phyloP scores from a whole-genome alignment of 352 stramenopile genomes.

The Globisporangium nagaii region DNA sequence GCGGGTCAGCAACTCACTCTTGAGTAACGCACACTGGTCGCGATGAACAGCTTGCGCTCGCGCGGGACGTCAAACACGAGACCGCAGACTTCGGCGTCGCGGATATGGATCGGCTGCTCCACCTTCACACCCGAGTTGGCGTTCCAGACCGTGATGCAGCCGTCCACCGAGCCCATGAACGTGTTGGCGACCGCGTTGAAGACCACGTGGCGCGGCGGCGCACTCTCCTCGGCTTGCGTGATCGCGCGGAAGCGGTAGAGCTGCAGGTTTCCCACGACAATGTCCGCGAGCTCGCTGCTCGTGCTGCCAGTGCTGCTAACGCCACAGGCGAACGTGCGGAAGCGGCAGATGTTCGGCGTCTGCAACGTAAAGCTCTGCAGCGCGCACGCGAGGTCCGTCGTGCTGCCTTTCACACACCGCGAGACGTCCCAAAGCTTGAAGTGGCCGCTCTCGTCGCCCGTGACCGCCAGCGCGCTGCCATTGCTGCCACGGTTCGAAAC shows the following conservation, averaged over 20 bases:
- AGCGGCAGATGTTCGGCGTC: slow-evolving; percentile 36
- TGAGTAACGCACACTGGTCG: slow-evolving; percentile 44
- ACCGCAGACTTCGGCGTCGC: slow-evolving; percentile 48
- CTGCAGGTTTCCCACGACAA: slow-evolving; percentile 47
- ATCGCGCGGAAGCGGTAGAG: slow-evolving; percentile 49
- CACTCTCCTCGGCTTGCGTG: slow-evolving; percentile 24
- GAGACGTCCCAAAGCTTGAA: slow-evolving; percentile 81
- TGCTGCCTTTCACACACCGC: slow-evolving; percentile 34
- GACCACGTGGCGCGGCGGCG: slow-evolving; percentile 34
- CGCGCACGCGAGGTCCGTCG: slow-evolving; percentile 22
- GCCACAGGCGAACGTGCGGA: slow-evolving; percentile 31
- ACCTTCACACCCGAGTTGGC: slow-evolving; percentile 56
- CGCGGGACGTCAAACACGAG: slow-evolving; percentile 55
- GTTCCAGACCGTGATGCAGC: slow-evolving; percentile 61
- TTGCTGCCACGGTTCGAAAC: slow-evolving; percentile 23
- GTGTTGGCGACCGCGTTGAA: slow-evolving; percentile 60
- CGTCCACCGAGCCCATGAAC: slow-evolving; percentile 53
- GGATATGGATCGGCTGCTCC: slow-evolving; percentile 41
- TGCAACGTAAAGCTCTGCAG: slow-evolving; percentile 50
- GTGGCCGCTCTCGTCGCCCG: slow-evolving; percentile 61
- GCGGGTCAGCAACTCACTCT: no score
- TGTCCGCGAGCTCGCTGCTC: slow-evolving; percentile 31
- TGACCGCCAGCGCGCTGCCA: slow-evolving; percentile 31
- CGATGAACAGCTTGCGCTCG: slow-evolving; percentile 62
- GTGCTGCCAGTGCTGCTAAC: slow-evolving; percentile 5